Evolutionary conservation across 1,284 basidiomycete species (phyloP).

Genomic region (Grifola frondosa): DNA sequence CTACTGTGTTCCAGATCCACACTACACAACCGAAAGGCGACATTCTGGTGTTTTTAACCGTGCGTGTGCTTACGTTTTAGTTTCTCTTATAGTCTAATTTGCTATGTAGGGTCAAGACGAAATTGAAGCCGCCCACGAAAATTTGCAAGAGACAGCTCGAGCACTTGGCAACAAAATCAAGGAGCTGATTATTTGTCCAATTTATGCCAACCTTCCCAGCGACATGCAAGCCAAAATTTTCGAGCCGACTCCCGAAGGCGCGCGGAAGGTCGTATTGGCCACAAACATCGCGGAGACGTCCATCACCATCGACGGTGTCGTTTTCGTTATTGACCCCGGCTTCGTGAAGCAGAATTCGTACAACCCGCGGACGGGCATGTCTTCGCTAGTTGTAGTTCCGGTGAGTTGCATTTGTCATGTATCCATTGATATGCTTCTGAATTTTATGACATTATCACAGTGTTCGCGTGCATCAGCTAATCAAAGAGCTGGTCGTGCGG

Average conservation of each 20-base stretch:
- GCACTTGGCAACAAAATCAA: constrained; percentile 95
- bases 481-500: constrained; percentile 95
- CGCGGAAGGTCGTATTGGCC: constrained; percentile 95
- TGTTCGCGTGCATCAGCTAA: constrained; percentile 97
- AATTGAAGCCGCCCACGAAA: constrained; percentile 97
- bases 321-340: constrained; percentile 97
- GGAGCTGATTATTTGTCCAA: constrained; percentile 94
- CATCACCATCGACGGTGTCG: constrained; percentile 96
- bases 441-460: too few relatives aligned
- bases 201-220: constrained; percentile 96
- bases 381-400: constrained; percentile 89
- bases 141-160: constrained; percentile 91
- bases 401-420: constrained; percentile 45
- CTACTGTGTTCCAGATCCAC: constrained; percentile 98
- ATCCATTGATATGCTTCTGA: constrained; percentile 9
- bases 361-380: constrained; percentile 96
- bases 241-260: constrained; percentile 95
- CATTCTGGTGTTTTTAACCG: constrained; percentile 95
- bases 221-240: constrained; percentile 99
- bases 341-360: constrained; percentile 98
- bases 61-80: constrained; percentile 37
- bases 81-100: constrained; percentile 3
- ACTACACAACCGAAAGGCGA: constrained; percentile 99
- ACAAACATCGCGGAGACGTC: constrained; percentile 99
- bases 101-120: constrained; percentile 90